Base-by-base conservation (phyloP, 768 basidiomycete genomes). In the Hypsizygus marmoreus region DNA sequence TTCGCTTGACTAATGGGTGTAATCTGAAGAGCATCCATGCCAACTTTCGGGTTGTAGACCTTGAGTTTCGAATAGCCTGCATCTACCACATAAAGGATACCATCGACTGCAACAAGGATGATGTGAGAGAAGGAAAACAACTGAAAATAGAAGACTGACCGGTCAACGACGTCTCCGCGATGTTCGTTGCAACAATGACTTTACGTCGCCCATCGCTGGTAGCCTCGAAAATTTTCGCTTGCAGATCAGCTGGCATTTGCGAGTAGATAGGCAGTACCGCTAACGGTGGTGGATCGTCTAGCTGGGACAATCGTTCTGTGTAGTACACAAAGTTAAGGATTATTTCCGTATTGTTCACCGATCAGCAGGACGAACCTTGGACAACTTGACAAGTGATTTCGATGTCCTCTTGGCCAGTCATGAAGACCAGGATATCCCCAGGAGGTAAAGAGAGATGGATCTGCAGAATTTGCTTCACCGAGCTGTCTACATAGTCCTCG, bases 331-430 rank as follows among this genome's bases (percentile, higher is more conserved):
- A 45, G 14, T 51, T 24, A 28, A 47, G 31, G 23, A 40, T 32
- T 20, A 17, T 23, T 1, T 25, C 5, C 12, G 30, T 14, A 8
- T 2, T 12, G 31, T 16, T 29, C 12, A 24, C n/a, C n/a, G n/a
- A n/a, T n/a, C n/a, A 19, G 14, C 23, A 17, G 17, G 19, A 56
- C 65, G 19, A 20, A 93, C 94, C 94, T 66, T 87, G 81, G 14
- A 97, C 74, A 24, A 98, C 95, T 59, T 91, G 88, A 62, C 97
- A 99, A 9, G 94, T 98, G 23, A 92, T 80, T 68, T 98, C 95
- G 49, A 99, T 99, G 64, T 99, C 95, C 69, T 98, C 97, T 70
- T 98, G 97, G 28, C 97, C 97, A 20, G 97, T 99, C 95, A 98
- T 98, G 67, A 99, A 99, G 19, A 98, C 93, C 31, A 99, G 74